These are phyloP conservation scores for Jacaranda copaia DNA, from an alignment of 257 asterid species.

Conservation along the genomic window DNA sequence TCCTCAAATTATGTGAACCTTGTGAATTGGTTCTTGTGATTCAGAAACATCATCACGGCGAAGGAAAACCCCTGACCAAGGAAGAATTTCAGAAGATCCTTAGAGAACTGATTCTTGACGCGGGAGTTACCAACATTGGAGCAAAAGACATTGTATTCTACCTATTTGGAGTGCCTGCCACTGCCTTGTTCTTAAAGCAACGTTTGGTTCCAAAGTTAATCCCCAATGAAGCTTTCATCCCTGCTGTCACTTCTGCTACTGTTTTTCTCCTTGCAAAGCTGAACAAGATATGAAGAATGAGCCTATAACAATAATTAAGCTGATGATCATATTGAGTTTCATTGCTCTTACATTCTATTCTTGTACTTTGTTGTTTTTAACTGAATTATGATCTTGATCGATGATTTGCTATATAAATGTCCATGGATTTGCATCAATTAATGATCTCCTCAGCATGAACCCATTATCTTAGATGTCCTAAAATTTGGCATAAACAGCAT, in stretches of 20 bases:
- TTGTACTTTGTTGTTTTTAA: neutral
- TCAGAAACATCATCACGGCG: constrained; percentile 63
- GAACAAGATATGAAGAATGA: too few relatives aligned
- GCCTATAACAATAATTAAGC: too few relatives aligned
- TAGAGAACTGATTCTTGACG: constrained; percentile 55
- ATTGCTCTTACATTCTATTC: neutral
- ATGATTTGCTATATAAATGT: too few relatives aligned
- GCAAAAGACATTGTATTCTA: constrained; percentile 71
- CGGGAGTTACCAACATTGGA: constrained; percentile 70
- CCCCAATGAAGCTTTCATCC: constrained; percentile 43
- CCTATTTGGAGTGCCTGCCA: constrained; percentile 67
- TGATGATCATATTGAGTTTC: neutral
- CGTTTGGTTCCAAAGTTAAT: constrained; percentile 43
- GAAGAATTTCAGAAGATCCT: constrained; percentile 71
- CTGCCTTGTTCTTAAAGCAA: constrained; percentile 51
- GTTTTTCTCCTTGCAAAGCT: constrained; percentile 44
- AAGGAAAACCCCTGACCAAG: constrained; percentile 50
- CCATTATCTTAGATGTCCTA: too few relatives aligned
- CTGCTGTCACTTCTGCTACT: constrained; percentile 43
- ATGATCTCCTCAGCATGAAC: too few relatives aligned
- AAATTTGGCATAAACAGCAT: too few relatives aligned
- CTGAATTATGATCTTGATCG: neutral
- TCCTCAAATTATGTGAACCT: too few relatives aligned
- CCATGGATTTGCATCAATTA: too few relatives aligned
- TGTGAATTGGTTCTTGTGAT: neutral